phyloP scores from a whole-genome alignment of 1,284 basidiomycete species.

The Ceratobasidium papillatum region DNA sequence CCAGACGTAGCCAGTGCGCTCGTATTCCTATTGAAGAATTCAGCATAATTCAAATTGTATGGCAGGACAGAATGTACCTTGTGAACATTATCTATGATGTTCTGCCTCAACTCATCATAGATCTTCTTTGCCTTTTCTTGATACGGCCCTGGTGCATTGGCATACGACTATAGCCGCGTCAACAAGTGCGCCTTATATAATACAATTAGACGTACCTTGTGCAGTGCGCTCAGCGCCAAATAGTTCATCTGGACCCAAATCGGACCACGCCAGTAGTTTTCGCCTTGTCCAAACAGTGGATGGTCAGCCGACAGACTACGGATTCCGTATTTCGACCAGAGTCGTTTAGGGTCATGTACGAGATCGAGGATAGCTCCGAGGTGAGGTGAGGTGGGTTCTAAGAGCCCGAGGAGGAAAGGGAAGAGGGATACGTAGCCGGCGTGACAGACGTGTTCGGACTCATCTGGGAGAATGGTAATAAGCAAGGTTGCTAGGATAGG shows the following conservation, averaged over 20 bases:
- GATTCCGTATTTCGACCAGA: conserved; percentile 92
- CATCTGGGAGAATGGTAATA: conserved; percentile 62
- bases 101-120: conserved; percentile 80
- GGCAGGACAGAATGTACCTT: conserved; percentile 61
- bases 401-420: conserved; percentile 84
- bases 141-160: conserved; percentile 79
- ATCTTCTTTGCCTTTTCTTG: conserved; percentile 77
- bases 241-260: conserved; percentile 99
- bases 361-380: conserved; percentile 82
- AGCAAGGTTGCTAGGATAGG: background rate
- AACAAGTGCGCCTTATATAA: background rate
- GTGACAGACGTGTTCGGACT: conserved; percentile 90
- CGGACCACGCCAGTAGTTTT: conserved; percentile 96
- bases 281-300: conserved; percentile 87
- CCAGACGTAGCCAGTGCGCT: conserved; percentile 93
- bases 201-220: conserved; percentile 62
- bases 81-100: conserved; percentile 86
- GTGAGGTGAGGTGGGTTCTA: conserved; percentile 78
- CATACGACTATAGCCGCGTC: conserved; percentile 70
- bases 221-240: conserved; percentile 77
- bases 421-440: conserved; percentile 93
- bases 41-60: background rate
- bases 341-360: conserved; percentile 77
- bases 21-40: conserved; percentile 75
- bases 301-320: conserved; percentile 86